Conservation (phyloP, 2,329 filamentous ascomycete species). For the Tolypocladium endophyticum region DNA sequence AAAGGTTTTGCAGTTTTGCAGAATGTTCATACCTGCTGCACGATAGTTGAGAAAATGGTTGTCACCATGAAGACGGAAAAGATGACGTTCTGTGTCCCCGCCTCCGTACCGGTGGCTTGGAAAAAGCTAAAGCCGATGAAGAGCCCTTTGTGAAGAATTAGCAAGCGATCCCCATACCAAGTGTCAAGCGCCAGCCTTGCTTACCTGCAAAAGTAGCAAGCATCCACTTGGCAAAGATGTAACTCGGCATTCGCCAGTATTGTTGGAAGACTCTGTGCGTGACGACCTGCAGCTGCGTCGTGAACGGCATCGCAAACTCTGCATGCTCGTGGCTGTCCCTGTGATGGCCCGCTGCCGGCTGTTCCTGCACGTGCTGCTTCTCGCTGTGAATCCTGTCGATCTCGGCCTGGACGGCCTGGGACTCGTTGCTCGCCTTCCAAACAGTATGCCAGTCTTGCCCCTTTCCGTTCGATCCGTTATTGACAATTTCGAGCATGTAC, state of each 20-base stretch:
- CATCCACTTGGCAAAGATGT: slow-evolving; percentile 63
- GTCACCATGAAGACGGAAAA: slow-evolving; percentile 68
- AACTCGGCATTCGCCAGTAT: slow-evolving; percentile 72
- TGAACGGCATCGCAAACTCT: slow-evolving; percentile 73
- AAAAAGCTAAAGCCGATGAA: slow-evolving; percentile 72
- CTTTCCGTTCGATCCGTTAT: slow-evolving; percentile 24
- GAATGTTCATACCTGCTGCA: slow-evolving; percentile 41
- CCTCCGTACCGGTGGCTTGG: slow-evolving; percentile 38
- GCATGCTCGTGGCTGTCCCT: slow-evolving; percentile 24
- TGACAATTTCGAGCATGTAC: slow-evolving; percentile 55
- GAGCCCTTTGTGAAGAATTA: slow-evolving; percentile 25
- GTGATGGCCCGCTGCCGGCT: slow-evolving; percentile 1
- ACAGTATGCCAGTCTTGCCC: slow-evolving; percentile 55
- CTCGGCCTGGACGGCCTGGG: slow-evolving; percentile 42
- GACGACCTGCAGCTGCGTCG: slow-evolving; percentile 53
- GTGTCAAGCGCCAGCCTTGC: not conserved
- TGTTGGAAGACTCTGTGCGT: slow-evolving; percentile 65
- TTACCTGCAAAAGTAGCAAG: slow-evolving; percentile 43
- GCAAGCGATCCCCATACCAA: not conserved
- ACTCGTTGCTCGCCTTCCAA: slow-evolving; percentile 48
- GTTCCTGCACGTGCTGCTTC: slow-evolving; percentile 15
- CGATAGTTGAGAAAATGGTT: slow-evolving; percentile 61
- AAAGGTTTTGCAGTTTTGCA: slow-evolving; percentile 3
- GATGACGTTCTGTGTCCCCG: slow-evolving; percentile 65
- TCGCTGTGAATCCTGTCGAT: slow-evolving; percentile 52